Conservation (phyloP, 2,329 filamentous ascomycete genomes). For the Cladosporium oxysporum region DNA sequence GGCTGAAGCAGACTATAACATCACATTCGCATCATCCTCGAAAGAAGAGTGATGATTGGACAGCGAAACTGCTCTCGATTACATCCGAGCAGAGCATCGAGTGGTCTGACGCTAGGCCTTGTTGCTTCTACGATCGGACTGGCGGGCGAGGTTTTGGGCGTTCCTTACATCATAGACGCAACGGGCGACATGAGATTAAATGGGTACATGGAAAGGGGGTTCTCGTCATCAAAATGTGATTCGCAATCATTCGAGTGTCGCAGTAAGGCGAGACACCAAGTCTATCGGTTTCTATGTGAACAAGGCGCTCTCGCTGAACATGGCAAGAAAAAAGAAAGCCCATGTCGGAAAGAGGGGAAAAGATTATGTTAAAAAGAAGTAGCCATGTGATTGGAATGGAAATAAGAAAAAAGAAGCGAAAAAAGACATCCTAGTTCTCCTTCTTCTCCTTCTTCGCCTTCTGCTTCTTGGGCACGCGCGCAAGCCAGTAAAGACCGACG, state of each 20-base stretch:
- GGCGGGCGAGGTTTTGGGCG: too few relatives aligned
- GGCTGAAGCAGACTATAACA: too few relatives aligned
- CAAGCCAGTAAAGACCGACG: constrained; percentile 55
- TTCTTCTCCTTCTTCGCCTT: constrained; percentile 43
- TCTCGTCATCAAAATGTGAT: background rate
- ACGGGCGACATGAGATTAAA: background rate
- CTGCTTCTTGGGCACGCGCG: constrained; percentile 54
- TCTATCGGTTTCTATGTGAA: background rate
- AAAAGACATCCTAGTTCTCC: background rate
- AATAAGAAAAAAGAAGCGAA: background rate
- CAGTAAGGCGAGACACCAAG: background rate
- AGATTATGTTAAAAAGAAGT: background rate
- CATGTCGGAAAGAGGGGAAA: background rate
- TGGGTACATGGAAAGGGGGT: background rate
- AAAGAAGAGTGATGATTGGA: background rate
- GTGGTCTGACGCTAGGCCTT: too few relatives aligned
- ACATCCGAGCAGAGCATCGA: background rate
- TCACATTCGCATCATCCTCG: too few relatives aligned
- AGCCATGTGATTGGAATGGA: background rate
- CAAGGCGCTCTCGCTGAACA: background rate
- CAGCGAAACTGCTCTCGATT: background rate
- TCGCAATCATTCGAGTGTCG: background rate
- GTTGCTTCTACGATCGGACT: too few relatives aligned
- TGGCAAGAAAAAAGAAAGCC: background rate
- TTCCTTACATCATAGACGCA: background rate